phyloP scores from a whole-genome alignment of 83 land plant species.

The Larix sibirica region DNA sequence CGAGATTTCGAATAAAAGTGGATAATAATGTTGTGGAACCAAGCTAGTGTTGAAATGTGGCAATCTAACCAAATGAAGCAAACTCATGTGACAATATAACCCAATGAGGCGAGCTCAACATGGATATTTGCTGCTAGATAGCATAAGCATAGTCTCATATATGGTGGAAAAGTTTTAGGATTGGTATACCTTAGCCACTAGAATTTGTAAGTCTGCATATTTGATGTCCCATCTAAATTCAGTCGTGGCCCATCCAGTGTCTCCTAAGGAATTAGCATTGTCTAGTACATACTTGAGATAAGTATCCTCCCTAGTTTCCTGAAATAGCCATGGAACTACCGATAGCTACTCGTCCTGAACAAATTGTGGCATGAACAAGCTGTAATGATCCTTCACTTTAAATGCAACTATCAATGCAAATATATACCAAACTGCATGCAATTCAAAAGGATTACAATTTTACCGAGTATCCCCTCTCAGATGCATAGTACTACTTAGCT shows the following conservation, averaged over 20 bases:
- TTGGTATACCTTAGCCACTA: slow-evolving; percentile 48
- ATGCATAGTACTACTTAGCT: slow-evolving; percentile 22
- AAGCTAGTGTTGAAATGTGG: background rate
- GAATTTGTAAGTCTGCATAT: slow-evolving; percentile 67
- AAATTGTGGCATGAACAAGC: background rate
- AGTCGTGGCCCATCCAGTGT: slow-evolving; percentile 22
- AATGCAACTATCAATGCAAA: background rate
- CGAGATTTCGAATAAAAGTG: too few relatives aligned
- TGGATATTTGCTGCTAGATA: too few relatives aligned
- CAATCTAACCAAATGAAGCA: too few relatives aligned
- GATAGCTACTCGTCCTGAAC: slow-evolving; percentile 68
- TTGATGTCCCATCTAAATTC: slow-evolving; percentile 73
- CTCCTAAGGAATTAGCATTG: slow-evolving; percentile 27
- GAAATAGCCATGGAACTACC: slow-evolving; percentile 62
- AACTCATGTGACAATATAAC: background rate
- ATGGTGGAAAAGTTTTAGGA: background rate
- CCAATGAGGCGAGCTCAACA: background rate
- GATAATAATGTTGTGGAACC: background rate
- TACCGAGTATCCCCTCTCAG: slow-evolving; percentile 19
- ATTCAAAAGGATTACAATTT: slow-evolving; percentile 16
- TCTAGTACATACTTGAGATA: slow-evolving; percentile 45
- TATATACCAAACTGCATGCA: slow-evolving; percentile 12
- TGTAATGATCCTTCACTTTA: background rate
- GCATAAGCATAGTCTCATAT: background rate
- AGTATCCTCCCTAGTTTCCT: slow-evolving; percentile 34